Conservation (phyloP, 148 eudicot species). For the Fagopyrum esculentum region DNA sequence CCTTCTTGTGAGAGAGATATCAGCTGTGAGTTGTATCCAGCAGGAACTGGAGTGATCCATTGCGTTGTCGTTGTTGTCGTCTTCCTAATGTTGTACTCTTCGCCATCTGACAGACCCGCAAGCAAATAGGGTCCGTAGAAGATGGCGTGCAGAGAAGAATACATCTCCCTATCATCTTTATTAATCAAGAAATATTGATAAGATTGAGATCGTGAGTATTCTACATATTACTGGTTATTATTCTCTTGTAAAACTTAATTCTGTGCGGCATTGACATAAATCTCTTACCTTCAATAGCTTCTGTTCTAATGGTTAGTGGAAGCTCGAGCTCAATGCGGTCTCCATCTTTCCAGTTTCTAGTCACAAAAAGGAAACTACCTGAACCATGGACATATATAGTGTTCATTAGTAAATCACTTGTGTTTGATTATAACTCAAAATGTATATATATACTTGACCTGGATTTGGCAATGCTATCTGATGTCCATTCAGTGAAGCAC, state of each 20-base stretch:
- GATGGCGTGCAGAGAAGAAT: background rate
- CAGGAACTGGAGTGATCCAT: conserved; percentile 53
- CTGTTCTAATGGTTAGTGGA: conserved; percentile 48
- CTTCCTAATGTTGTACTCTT: no score
- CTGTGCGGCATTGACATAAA: no score
- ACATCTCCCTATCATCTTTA: conserved; percentile 1
- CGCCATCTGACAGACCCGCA: no score
- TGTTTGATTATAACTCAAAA: no score
- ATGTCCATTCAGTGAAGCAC: conserved; percentile 45
- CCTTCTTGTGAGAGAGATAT: conserved; percentile 44
- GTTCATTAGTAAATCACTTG: background rate
- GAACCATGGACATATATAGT: background rate
- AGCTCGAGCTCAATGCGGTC: conserved; percentile 51
- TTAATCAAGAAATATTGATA: no score
- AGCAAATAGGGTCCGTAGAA: no score
- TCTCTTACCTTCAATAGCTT: conserved; percentile 55
- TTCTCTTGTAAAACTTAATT: no score
- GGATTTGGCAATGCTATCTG: conserved; percentile 38
- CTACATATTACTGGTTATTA: no score
- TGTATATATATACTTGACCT: conserved; percentile 24
- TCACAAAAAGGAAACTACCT: conserved; percentile 63
- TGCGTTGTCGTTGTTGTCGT: no score
- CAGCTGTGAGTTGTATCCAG: conserved; percentile 39
- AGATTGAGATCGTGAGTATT: no score
- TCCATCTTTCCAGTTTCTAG: conserved; percentile 46